Base-by-base conservation (phyloP, 1,139 yeast genomes). In the Hemisphaericaspora subhashii region DNA sequence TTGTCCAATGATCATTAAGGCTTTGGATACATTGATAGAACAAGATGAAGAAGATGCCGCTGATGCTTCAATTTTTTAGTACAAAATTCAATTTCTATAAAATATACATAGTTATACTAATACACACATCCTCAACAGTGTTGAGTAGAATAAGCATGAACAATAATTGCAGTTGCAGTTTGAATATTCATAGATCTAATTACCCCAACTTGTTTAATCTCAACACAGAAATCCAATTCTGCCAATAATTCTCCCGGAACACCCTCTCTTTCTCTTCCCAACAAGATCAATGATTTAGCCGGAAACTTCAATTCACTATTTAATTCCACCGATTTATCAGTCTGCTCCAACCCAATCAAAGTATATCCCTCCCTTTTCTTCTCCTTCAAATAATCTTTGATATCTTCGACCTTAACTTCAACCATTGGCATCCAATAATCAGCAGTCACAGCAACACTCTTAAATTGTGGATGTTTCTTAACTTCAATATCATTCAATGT, bases 171-270 rank as follows among this genome's bases (percentile, higher is more conserved):
- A 1, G 97, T 83, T 1, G 97, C 98, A 0, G 98, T 90, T 64
- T 90, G 98, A 46, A 90, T 89, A 56, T 90, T 90, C 98, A 90
- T 89, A 2, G 96, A 87, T 50, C 98, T 73, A 33, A 90, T 81
- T 15, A 89, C 90, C 10, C 98, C 98, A 25, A 82, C 85, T 57
- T 90, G 98, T 55, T 88, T 86, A 53, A 90, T 90, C 55, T 89
- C 96, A 21, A 90, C 81, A 58, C 97, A 89, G 52, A 83, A 68
- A 57, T 90, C 97, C 26, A 90, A 67, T 55, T 86, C 95, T 0
- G 88, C 85, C 36, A 90, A 66, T 29, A 89, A 64, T 33, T 84
- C 84, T 3, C 96, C 96, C 0, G 96, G 96, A 41, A 90, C 82
- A 43, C 98, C 98, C 57, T 87, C 95, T 45, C 86, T 81, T 57